Base-by-base conservation (phyloP, 176 grass and related monocot genomes). In the Luzula sylvatica region DNA sequence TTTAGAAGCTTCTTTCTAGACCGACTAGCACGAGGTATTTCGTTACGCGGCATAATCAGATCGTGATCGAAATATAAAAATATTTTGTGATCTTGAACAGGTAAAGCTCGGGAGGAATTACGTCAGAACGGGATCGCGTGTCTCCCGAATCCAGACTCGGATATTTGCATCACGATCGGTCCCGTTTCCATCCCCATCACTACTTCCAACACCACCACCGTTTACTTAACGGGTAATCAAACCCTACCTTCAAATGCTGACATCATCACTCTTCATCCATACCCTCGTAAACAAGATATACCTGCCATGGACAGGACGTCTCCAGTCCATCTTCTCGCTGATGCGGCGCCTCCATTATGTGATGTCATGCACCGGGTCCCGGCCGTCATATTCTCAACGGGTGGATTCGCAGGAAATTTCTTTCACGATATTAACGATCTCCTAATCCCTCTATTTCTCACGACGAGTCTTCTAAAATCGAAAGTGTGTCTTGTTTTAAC, bases 351-450 rank as follows among this genome's bases (percentile, higher is more conserved):
- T 30, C 23, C 42, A 26, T 49, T 16, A 0, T 93, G 87, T 71
- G 73, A 66, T 21, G 65, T 75, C 42, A 93, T 17, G 17, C 66
- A 86, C 46, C 19, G 2, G 6, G 67, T 86, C 40, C 65, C 81
- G 1, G 87, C 77, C 28, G 53, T 86, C 46, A 54, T 93, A 50
- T 82, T 93, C 29, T 74, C 87, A 21, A 76, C 75, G 1, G 81
- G 87, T 13, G 87, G 87, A 30, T 63, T 86, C 26, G 75, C 75
- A 6, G 61, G 50, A 3, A 93, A 93, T 51, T 40, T 75, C 8
- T 93, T 78, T 65, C 81, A 93, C 4, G 81, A 92, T 24, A n/a
- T 85, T 23, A 85, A 72, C 21, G 86, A 92, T 32, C 57, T 92
- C 23, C 62, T 92, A 12, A 42, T 86, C 11, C 87, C 87, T 12